These are phyloP conservation scores for Geotrichum cucujoidarum DNA, from an alignment of 1,139 yeast species.

Conservation along the genomic window DNA sequence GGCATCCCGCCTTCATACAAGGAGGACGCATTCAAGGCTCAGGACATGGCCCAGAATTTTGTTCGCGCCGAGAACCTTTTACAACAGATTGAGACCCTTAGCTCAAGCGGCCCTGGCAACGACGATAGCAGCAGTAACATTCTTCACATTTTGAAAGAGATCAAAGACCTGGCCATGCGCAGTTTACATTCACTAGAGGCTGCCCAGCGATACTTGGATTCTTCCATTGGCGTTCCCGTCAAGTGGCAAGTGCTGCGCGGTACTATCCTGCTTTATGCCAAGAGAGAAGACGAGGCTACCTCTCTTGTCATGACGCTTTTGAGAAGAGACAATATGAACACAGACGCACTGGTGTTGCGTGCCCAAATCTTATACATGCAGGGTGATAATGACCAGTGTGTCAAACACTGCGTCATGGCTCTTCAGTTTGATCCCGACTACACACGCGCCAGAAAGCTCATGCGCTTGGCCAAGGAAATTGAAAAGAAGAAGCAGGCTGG, in stretches of 20 bases:
- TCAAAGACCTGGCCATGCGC: conserved; percentile 24
- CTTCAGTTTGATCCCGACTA: conserved; percentile 42
- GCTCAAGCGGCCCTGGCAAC: conserved; percentile 10
- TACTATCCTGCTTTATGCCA: conserved; percentile 31
- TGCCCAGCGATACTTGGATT: conserved; percentile 38
- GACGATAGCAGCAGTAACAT: conserved; percentile 14
- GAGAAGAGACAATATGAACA: conserved; percentile 36
- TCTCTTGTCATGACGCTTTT: conserved; percentile 36
- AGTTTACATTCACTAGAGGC: conserved; percentile 38
- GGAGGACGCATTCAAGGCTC: conserved; percentile 34
- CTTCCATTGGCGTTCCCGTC: conserved; percentile 34
- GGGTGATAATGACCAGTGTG: conserved; percentile 40
- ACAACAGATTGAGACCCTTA: conserved; percentile 21
- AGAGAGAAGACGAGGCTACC: conserved; percentile 38
- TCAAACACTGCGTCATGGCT: conserved; percentile 40
- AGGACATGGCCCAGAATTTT: conserved; percentile 37
- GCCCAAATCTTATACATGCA: conserved; percentile 38
- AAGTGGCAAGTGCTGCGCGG: conserved; percentile 38
- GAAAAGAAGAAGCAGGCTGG: conserved; percentile 49
- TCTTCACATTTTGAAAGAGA: conserved; percentile 12
- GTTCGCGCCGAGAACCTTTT: conserved; percentile 33
- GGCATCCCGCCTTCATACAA: conserved; percentile 29
- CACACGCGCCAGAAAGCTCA: conserved; percentile 34
- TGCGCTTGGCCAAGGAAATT: conserved; percentile 36
- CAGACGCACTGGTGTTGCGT: conserved; percentile 40